These are phyloP conservation scores for Quercus mongolica DNA, from an alignment of 306 rosid genomes.

Conservation along the genomic window DNA sequence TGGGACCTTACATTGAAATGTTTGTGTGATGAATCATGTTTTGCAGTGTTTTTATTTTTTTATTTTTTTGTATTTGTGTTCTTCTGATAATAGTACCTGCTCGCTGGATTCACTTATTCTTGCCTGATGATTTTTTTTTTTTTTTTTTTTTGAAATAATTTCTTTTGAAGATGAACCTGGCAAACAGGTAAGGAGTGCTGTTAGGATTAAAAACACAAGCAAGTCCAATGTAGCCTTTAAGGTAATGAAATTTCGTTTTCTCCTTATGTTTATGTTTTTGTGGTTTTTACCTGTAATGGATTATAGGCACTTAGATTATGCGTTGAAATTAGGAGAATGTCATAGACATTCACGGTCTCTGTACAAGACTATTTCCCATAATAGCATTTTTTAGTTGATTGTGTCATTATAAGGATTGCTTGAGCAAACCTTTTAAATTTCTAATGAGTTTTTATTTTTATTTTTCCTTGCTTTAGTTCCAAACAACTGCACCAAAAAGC, in stretches of 20 bases:
- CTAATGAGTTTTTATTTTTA: conserved; percentile 22
- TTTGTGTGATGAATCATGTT: neutral
- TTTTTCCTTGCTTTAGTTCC: conserved; percentile 54
- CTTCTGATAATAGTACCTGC: neutral
- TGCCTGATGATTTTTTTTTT: conserved; percentile 6
- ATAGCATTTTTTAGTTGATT: neutral
- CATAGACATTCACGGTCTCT: neutral
- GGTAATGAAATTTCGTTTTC: conserved; percentile 41
- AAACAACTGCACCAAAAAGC: conserved; percentile 98
- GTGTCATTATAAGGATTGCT: neutral
- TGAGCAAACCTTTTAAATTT: neutral
- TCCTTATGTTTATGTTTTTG: neutral
- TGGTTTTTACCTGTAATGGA: conserved; percentile 6
- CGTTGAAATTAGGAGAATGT: neutral
- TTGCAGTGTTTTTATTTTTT: too few species aligned
- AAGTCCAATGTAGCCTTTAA: conserved; percentile 91
- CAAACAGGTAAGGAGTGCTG: conserved; percentile 94
- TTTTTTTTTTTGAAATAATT: neutral
- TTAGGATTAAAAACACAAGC: conserved; percentile 85
- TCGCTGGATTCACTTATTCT: conserved; percentile 2
- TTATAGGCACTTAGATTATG: neutral
- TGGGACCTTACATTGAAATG: neutral
- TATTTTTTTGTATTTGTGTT: neutral
- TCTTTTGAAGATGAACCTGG: conserved; percentile 83
- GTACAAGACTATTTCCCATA: neutral